Base-by-base conservation (phyloP, 2,329 filamentous ascomycete genomes). In the Diaporthe humulicola region DNA sequence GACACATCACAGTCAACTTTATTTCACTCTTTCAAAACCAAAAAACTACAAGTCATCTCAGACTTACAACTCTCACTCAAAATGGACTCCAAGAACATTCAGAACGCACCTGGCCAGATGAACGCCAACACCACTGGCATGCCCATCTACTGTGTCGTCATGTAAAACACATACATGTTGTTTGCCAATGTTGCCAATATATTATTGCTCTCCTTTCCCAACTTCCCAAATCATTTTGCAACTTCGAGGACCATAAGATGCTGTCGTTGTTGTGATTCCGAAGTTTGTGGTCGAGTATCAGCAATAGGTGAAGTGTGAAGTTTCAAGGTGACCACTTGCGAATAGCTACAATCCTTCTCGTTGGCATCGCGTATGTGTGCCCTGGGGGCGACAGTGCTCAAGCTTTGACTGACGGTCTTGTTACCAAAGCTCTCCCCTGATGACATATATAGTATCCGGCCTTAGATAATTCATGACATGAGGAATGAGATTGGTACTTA, bases 101-200 rank as follows among this genome's bases (percentile, higher is more conserved):
- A 52, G 33, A 69, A 25, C 33, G n/a, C 64, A 14, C 48, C 64
- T 40, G 48, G 64, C 64, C 25, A 50, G 4, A 17, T 54, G 64
- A 33, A n/a, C 15, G 45, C 25, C 42, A 33, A 19, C n/a, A 54
- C 48, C 45, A 19, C 9, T 1, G 45, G 45, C 15, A 25, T 9
- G 28, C 64, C 64, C 14, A 14, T 54, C n/a, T 69, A 69, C 64
- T 69, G 64, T 30, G 28, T 40, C n/a, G 33, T 69, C 33, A 54
- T 54, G 64, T 69, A 69, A 69, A n/a, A 48, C 45, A 36, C 22
- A 12, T 14, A 17, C 14, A 10, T 14, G 9, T 22, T 17, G 30
- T 25, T 28, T 40, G 48, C 15, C 33, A 7, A 5, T 45, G 5
- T 1, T 10, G 22, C 1, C 22, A n/a, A 48, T 0, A 14, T 19